These are phyloP conservation scores for Chaetomium sp. DNA, from an alignment of 2,329 filamentous ascomycete species.

Conservation along the genomic window DNA sequence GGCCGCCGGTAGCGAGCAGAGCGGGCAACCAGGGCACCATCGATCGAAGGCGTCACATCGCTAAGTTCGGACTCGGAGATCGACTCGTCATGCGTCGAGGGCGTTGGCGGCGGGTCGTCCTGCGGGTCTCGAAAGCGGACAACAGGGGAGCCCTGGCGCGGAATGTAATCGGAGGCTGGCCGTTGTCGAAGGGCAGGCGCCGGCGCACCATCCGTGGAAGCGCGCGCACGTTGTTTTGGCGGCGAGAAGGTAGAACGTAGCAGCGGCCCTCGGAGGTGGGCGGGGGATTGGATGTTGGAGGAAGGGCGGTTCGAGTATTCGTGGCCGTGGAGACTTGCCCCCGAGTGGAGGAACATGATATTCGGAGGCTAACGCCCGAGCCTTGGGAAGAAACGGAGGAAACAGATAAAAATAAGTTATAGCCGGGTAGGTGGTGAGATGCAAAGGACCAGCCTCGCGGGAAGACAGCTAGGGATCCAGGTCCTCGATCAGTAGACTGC, in stretches of 20 bases:
- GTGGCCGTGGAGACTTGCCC: slow-evolving; percentile 62
- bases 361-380: background rate
- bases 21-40: slow-evolving; percentile 38
- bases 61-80: slow-evolving; percentile 51
- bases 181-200: slow-evolving; percentile 35
- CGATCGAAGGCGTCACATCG: slow-evolving; percentile 49
- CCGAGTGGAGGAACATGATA: slow-evolving; percentile 61
- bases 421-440: background rate
- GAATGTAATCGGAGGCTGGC: slow-evolving; percentile 45
- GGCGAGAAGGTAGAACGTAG: slow-evolving; percentile 48
- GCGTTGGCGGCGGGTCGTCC: slow-evolving; percentile 32
- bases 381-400: background rate
- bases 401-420: background rate
- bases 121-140: slow-evolving; percentile 51
- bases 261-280: slow-evolving; percentile 44
- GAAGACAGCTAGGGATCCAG: background rate
- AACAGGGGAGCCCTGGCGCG: slow-evolving; percentile 44
- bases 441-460: slow-evolving; percentile 22
- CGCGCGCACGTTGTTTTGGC: slow-evolving; percentile 36
- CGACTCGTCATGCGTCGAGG: slow-evolving; percentile 53
- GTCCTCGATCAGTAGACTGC: background rate
- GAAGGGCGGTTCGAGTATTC: slow-evolving; percentile 53
- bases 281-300: slow-evolving; percentile 39
- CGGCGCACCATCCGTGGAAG: slow-evolving; percentile 16
- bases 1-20: slow-evolving; percentile 43